These are phyloP conservation scores for Backusella macrospora DNA, from an alignment of 192 early-diverging fungal genomes.

Conservation along the genomic window DNA sequence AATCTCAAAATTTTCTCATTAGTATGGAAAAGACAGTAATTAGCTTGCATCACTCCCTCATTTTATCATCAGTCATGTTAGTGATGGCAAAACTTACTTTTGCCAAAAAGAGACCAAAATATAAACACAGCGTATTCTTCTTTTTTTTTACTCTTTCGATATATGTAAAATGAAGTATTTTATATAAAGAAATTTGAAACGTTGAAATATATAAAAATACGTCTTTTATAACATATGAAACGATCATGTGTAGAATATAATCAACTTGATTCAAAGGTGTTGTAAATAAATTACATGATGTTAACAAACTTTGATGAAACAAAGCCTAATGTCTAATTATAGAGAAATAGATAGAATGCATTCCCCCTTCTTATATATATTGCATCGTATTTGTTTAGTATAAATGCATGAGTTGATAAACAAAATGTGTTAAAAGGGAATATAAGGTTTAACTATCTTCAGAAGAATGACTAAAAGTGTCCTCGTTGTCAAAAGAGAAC, in stretches of 20 bases:
- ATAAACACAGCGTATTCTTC: neutral
- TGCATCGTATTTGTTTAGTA: neutral
- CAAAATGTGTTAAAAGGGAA: constrained; percentile 9
- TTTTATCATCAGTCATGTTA: constrained; percentile 5
- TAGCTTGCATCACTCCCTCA: neutral
- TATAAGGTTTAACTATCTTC: constrained; percentile 12
- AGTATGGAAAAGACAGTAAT: too few relatives aligned
- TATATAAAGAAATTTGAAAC: too few relatives aligned
- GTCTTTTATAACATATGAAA: too few relatives aligned
- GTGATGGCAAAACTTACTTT: neutral
- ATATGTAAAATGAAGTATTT: too few relatives aligned
- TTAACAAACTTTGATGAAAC: constrained; percentile 1
- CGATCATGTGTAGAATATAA: too few relatives aligned
- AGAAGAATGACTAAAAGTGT: constrained; percentile 9
- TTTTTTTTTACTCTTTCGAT: too few relatives aligned
- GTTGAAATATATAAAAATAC: too few relatives aligned
- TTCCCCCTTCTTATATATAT: neutral
- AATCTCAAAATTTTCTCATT: too few relatives aligned
- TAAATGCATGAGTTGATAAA: constrained; percentile 4
- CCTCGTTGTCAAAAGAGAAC: neutral
- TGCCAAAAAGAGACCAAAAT: neutral
- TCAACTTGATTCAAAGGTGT: too few relatives aligned
- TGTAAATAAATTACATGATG: neutral
- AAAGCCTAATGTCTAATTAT: neutral
- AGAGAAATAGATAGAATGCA: neutral